These are phyloP conservation scores for Cladosporium cucumerinum DNA, from an alignment of 2,329 filamentous ascomycete species.

Conservation along the genomic window DNA sequence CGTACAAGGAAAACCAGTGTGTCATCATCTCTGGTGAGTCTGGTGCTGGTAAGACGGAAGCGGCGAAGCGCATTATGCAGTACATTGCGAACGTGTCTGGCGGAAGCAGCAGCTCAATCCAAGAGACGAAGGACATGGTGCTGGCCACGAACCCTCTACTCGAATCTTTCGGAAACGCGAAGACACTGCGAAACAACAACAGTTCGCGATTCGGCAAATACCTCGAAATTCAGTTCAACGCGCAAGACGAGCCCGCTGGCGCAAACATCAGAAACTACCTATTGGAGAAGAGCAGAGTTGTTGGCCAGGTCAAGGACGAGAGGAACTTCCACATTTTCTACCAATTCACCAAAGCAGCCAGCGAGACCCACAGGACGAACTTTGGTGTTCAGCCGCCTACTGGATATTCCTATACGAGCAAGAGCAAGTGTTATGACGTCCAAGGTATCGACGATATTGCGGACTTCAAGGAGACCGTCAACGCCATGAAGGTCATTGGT, in stretches of 20 bases:
- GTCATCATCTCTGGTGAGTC: constrained; percentile 99
- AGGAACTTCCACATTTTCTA: constrained; percentile 99
- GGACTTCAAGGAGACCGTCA: constrained; percentile 84
- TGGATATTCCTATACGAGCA: constrained; percentile 89
- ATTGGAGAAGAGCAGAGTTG: constrained; percentile 90
- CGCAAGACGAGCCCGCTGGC: constrained; percentile 84
- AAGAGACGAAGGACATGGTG: constrained; percentile 99
- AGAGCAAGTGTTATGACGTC: constrained; percentile 91
- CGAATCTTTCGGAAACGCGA: constrained; percentile 97
- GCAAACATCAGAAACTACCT: constrained; percentile 98
- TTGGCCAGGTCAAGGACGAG: constrained; percentile 92
- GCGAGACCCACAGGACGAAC: constrained; percentile 79
- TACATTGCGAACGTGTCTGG: constrained; percentile 98
- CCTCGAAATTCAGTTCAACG: constrained; percentile 93
- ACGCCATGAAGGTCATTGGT: constrained; percentile 94
- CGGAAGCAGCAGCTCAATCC: constrained; percentile 77
- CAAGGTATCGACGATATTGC: constrained; percentile 87
- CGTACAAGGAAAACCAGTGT: constrained; percentile 97
- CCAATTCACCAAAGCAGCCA: constrained; percentile 93
- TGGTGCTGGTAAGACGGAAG: constrained; percentile 96
- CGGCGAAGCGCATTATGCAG: constrained; percentile 98
- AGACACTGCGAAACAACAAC: constrained; percentile 97
- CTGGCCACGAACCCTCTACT: constrained; percentile 94
- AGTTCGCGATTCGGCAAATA: constrained; percentile 98
- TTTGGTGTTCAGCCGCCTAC: constrained; percentile 90